Conservation (phyloP, 202 grass and related monocot species). For the Elaeis oleifera region DNA sequence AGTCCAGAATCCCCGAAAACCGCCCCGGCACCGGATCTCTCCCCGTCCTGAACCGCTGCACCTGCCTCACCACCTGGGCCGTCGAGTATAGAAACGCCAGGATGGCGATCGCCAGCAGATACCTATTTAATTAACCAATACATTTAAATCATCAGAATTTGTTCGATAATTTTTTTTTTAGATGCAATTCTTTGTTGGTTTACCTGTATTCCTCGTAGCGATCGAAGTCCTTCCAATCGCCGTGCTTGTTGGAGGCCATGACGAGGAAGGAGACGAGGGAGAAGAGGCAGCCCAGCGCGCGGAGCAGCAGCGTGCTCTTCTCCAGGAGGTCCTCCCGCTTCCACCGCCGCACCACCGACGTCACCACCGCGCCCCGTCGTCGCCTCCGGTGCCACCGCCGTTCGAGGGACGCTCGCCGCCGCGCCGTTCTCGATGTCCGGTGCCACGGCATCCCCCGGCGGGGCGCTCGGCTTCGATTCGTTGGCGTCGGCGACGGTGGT, state of each 20-base stretch:
- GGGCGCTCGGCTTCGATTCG: neutral
- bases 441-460: neutral
- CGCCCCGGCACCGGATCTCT: constrained; percentile 44
- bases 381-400: neutral
- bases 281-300: constrained; percentile 40
- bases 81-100: constrained; percentile 68
- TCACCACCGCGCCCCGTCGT: constrained; percentile 30
- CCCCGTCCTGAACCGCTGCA: constrained; percentile 47
- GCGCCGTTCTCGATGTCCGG: constrained; percentile 35
- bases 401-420: neutral
- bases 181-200: too few species aligned
- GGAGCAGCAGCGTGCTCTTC: constrained; percentile 35
- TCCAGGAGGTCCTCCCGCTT: constrained; percentile 67
- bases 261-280: constrained; percentile 62
- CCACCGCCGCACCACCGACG: constrained; percentile 39
- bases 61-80: constrained; percentile 60
- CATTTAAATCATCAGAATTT: too few species aligned
- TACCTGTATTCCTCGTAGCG: constrained; percentile 89
- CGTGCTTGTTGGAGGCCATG: constrained; percentile 84
- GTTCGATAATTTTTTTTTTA: too few species aligned
- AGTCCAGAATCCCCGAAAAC: constrained; percentile 48
- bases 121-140: constrained; percentile 28
- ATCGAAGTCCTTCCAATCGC: constrained; percentile 82
- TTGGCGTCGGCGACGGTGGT: neutral
- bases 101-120: constrained; percentile 53